phyloP scores from a whole-genome alignment of 1,284 basidiomycete species.

The Trichosporon ovoides region DNA sequence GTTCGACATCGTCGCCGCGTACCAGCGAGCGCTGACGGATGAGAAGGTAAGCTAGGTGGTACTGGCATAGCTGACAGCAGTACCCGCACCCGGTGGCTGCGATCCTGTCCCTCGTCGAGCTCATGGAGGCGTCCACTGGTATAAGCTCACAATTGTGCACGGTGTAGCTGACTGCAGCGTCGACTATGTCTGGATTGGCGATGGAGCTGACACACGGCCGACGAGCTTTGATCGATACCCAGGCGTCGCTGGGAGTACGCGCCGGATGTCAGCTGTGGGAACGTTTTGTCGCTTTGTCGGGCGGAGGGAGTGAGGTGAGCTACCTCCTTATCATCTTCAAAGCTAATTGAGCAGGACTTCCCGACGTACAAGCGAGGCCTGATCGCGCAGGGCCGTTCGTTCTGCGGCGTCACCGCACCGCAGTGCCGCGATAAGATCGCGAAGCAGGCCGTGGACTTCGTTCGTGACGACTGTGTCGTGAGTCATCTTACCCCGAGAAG shows the following conservation, averaged over 20 bases:
- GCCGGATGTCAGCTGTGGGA: conserved; percentile 49
- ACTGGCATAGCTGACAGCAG: conserved; percentile 18
- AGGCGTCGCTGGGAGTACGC: conserved; percentile 43
- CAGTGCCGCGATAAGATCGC: conserved; percentile 87
- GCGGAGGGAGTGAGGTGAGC: conserved; percentile 36
- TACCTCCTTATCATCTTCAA: conserved; percentile 6
- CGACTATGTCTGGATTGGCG: conserved; percentile 44
- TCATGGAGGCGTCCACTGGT: conserved; percentile 48
- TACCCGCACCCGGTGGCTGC: conserved; percentile 49
- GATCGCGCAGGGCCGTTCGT: conserved; percentile 44
- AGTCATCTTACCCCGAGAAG: conserved; percentile 30
- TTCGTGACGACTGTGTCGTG: conserved; percentile 88
- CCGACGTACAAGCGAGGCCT: conserved; percentile 40
- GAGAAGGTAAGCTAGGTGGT: conserved; percentile 42
- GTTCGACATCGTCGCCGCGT: conserved; percentile 46
- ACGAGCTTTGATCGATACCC: conserved; percentile 39
- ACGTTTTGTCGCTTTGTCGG: conserved; percentile 40
- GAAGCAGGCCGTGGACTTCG: conserved; percentile 80
- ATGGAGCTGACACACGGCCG: conserved; percentile 40
- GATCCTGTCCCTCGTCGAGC: conserved; percentile 47
- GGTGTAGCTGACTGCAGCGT: conserved; percentile 24
- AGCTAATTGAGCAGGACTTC: conserved; percentile 35
- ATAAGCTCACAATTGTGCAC: conserved; percentile 31
- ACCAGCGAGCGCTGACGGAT: conserved; percentile 39
- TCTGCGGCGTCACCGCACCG: conserved; percentile 56